Evolutionary conservation across 306 rosid genomes (phyloP).

Genomic region (Astragalus glycyphyllos): DNA sequence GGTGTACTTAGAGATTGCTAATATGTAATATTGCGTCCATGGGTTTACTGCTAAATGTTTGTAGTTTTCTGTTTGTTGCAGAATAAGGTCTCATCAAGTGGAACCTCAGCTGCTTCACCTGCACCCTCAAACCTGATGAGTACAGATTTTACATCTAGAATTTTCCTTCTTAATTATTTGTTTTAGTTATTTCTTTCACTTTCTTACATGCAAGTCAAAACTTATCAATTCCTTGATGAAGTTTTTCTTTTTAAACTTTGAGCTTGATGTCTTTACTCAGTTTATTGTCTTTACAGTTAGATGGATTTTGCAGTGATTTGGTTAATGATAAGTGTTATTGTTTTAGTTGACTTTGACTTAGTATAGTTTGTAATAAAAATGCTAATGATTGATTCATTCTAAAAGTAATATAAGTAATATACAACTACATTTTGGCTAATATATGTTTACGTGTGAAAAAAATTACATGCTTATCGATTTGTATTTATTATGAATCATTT

Average conservation of each 20-base stretch:
- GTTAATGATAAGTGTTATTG: conserved; percentile 24
- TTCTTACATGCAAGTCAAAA: background rate
- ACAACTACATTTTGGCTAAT: no score
- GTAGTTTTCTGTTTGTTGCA: no score
- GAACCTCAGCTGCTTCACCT: conserved; percentile 42
- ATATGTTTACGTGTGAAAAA: no score
- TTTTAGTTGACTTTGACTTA: no score
- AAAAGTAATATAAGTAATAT: no score
- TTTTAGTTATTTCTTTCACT: no score
- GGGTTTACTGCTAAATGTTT: conserved; percentile 32
- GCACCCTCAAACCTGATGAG: conserved; percentile 38
- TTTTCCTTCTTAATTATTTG: background rate
- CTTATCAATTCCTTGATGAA: conserved; percentile 5
- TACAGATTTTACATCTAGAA: background rate
- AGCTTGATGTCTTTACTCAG: no score
- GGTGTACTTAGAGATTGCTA: no score
- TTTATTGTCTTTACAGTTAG: conserved; percentile 14
- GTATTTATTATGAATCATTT: no score
- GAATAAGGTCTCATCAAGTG: conserved; percentile 46
- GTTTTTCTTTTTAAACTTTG: conserved; percentile 8
- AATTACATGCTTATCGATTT: no score
- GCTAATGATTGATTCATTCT: no score
- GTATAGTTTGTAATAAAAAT: no score
- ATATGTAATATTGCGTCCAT: conserved; percentile 14
- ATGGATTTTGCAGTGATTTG: conserved; percentile 24